Percentiles rank a stretch among this genome's conserved stretches.
Conservation (phyloP, 768 basidiomycete species). For the Lepiota brunneoincarnata region DNA sequence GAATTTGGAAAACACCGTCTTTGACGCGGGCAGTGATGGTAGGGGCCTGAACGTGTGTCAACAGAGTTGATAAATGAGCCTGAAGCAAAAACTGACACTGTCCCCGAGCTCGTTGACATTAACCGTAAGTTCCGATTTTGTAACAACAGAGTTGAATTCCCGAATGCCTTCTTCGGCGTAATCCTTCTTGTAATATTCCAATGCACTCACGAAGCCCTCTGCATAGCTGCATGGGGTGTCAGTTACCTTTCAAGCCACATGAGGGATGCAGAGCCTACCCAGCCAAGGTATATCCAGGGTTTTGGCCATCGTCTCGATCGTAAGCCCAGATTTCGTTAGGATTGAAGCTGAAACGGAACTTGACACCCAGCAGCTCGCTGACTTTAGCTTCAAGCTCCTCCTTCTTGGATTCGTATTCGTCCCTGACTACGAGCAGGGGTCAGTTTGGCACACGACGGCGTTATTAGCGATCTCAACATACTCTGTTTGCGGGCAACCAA, state of each 20-base stretch:
- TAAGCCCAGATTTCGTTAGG: constrained; percentile 35
- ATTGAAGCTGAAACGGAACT: constrained; percentile 32
- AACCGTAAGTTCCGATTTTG: constrained; percentile 29
- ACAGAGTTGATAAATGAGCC: background rate
- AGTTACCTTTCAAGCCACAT: background rate
- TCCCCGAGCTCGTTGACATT: constrained; percentile 31
- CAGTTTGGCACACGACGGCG: background rate
- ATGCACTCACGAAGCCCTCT: constrained; percentile 31
- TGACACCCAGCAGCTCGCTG: constrained; percentile 24
- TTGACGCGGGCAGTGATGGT: constrained; percentile 32
- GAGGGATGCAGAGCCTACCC: constrained; percentile 16
- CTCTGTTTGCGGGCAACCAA: constrained; percentile 35
- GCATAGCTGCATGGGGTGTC: constrained; percentile 25
- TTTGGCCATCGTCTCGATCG: constrained; percentile 19
- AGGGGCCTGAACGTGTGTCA: constrained; percentile 21
- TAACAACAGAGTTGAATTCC: constrained; percentile 37
- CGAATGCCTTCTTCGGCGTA: constrained; percentile 33
- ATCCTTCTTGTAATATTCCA: constrained; percentile 26
- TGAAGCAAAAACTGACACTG: constrained; percentile 16
- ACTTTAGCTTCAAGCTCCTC: constrained; percentile 31
- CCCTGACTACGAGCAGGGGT: constrained; percentile 26
- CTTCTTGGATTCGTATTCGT: constrained; percentile 34
- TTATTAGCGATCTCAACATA: constrained; percentile 16
- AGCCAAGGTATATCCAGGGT: constrained; percentile 11
- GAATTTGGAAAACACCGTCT: constrained; percentile 38